Base-by-base conservation (phyloP, 129 eudicot species). In the Chrysanthemum makinoi region DNA sequence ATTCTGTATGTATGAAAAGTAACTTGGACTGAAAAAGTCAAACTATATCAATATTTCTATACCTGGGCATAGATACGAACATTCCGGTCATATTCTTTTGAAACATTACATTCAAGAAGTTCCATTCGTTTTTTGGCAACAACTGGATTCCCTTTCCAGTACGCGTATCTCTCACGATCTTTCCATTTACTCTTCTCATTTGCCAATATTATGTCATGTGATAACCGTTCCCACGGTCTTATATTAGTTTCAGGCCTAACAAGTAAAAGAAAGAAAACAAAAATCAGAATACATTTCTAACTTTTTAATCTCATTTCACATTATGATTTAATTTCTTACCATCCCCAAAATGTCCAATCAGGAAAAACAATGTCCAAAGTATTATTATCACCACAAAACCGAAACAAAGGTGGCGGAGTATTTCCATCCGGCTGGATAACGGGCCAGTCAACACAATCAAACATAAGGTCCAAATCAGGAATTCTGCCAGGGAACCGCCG, bases 281-380 rank as follows among this genome's bases (percentile, higher is more conserved):
- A n/a, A 11, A 67, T 39, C 46, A 8, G 10, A 39, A 48, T 44
- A 22, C 46, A 48, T 76, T 68, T 44, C 44, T 16, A 60, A 60
- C 15, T 5, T 22, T n/a, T 46, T 56, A 24, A 55, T 39, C 46
- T 39, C 46, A 57, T 56, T 59, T 53, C 46, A 14, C 2, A n/a
- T 1, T 22, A 46, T 22, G 16, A 49, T 16, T 47, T 46, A 39
- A 18, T 7, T 50, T 39, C 82, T 50, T 83, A 86, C 92, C 92
- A 86, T 3, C 91, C 91, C 88, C 91, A 86, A 51, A 78, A 86
- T 5, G 91, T 80, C 91, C 90, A 86, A 71, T 83, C 88, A 1
- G 88, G 91, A 30, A 86, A 86, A 18, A 67, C 80, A 66, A 86
- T 75, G 52, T 86, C 91, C 44, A 86, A 26, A 68, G 86, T 75